phyloP scores from a whole-genome alignment of 805 yeast genomes.

The Metschnikowia continentalis region DNA sequence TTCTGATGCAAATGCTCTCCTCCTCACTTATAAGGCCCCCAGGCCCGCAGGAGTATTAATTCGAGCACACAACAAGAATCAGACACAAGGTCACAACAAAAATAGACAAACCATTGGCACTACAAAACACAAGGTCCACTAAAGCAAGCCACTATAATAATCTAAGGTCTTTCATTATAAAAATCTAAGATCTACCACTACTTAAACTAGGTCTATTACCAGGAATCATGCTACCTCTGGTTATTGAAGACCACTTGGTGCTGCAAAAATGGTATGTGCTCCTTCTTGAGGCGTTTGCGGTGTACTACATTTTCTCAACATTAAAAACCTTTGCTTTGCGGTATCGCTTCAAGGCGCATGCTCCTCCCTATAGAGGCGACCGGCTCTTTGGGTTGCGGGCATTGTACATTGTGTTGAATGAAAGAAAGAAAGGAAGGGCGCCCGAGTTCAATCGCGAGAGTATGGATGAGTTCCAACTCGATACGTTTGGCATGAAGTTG shows the following conservation, averaged over 20 bases:
- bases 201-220: background rate
- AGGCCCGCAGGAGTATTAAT: too few species aligned
- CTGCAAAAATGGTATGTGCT: slow-evolving; percentile 10
- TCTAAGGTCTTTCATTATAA: too few species aligned
- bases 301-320: background rate
- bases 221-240: background rate
- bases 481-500: slow-evolving; percentile 7
- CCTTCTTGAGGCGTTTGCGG: slow-evolving; percentile 3
- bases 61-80: too few species aligned
- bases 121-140: too few species aligned
- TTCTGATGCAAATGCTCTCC: background rate
- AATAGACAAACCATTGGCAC: too few species aligned
- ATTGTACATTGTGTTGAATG: slow-evolving; percentile 4
- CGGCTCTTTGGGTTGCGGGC: slow-evolving; percentile 10
- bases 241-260: background rate
- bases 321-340: slow-evolving; percentile 1
- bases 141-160: too few species aligned
- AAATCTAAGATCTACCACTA: background rate
- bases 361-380: slow-evolving; percentile 11
- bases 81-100: too few species aligned
- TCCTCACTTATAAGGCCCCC: too few species aligned
- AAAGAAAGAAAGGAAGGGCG: slow-evolving; percentile 8
- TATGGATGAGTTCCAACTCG: slow-evolving; percentile 2
- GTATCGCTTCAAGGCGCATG: slow-evolving; percentile 8
- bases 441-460: slow-evolving; percentile 9